These are phyloP conservation scores for Stylonectria norvegica DNA, from an alignment of 2,329 filamentous ascomycete genomes.

Conservation along the genomic window DNA sequence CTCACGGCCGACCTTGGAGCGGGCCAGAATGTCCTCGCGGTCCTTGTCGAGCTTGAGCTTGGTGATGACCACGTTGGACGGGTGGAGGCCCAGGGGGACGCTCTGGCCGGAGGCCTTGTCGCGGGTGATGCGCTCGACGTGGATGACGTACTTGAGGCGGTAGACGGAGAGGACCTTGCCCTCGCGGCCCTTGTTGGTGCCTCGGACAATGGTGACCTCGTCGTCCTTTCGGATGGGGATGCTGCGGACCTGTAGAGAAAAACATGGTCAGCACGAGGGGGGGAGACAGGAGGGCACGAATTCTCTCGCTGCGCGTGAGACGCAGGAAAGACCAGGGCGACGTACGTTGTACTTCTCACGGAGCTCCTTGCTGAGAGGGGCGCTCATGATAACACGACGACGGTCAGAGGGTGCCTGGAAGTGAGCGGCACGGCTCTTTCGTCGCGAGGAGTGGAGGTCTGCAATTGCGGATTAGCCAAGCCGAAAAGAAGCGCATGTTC, in stretches of 20 bases:
- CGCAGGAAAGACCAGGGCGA: conserved; percentile 11
- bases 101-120: conserved; percentile 98
- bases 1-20: conserved; percentile 78
- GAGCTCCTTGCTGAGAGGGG: conserved; percentile 92
- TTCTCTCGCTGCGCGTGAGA: neutral
- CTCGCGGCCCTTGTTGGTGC: conserved; percentile 94
- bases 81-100: conserved; percentile 90
- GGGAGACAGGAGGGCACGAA: neutral
- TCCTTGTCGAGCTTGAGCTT: conserved; percentile 99
- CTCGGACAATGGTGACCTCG: conserved; percentile 89
- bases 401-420: conserved; percentile 92
- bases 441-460: conserved; percentile 75
- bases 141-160: conserved; percentile 96
- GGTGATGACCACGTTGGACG: conserved; percentile 96
- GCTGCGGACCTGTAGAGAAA: conserved; percentile 69
- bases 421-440: conserved; percentile 99
- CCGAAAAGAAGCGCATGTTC: neutral
- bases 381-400: conserved; percentile 96
- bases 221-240: conserved; percentile 98
- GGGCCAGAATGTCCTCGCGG: conserved; percentile 82
- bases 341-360: conserved; percentile 98
- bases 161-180: conserved; percentile 98
- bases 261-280: conserved; percentile 11
- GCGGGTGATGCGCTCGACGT: conserved; percentile 93
- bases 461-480: conserved; percentile 7